Conservation (phyloP, 2,329 filamentous ascomycete genomes). For the Stachybotrys chartarum region DNA sequence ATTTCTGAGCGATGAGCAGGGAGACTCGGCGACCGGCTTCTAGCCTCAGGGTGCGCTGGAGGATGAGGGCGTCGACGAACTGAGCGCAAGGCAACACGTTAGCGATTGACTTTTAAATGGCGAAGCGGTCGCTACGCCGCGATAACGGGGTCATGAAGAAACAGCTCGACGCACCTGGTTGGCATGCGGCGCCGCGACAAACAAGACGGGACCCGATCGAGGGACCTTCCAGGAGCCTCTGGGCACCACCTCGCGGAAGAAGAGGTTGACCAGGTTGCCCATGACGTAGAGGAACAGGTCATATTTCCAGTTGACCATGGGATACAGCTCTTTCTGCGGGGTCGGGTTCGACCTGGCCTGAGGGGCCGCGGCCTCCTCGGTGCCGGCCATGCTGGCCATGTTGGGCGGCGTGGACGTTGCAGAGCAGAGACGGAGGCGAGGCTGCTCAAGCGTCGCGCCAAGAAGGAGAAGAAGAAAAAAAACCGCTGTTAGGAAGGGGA, state of each 20-base stretch:
- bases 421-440: not conserved
- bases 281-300: constrained; percentile 72
- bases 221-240: constrained; percentile 94
- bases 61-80: constrained; percentile 92
- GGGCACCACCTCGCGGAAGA: constrained; percentile 96
- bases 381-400: constrained; percentile 12
- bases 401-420: not conserved
- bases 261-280: constrained; percentile 83
- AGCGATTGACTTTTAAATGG: not conserved
- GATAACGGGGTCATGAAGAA: not conserved
- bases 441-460: not conserved
- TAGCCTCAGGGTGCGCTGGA: constrained; percentile 82
- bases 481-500: too few species aligned
- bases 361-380: constrained; percentile 14
- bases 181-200: constrained; percentile 93
- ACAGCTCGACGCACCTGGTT: constrained; percentile 63
- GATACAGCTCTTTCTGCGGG: constrained; percentile 49
- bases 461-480: too few species aligned
- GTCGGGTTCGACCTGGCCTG: constrained; percentile 14
- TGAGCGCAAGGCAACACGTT: constrained; percentile 26
- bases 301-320: constrained; percentile 69
- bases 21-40: constrained; percentile 85
- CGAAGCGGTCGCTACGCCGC: too few species aligned
- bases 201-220: constrained; percentile 78
- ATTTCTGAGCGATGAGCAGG: constrained; percentile 92